A percentile compares a stretch with the other conserved stretches of the same genome.
Evolutionary conservation across 1,139 yeast species (phyloP).

Genomic region (Chernovozyma aurita): DNA sequence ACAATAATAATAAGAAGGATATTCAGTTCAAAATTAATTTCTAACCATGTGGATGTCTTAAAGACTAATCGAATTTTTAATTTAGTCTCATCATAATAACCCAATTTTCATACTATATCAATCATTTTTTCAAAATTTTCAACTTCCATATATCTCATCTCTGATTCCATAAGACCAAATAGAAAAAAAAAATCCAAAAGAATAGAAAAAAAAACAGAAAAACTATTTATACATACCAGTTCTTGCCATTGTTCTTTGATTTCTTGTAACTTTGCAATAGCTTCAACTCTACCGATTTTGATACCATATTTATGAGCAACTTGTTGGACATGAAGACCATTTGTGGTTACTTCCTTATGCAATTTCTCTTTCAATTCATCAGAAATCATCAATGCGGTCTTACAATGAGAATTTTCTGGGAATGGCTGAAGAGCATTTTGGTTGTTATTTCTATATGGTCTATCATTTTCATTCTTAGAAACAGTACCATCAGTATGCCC

Average conservation of each 20-base stretch:
- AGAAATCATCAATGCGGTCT: constrained; percentile 60
- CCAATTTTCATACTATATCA: neutral
- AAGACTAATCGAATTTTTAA: constrained; percentile 69
- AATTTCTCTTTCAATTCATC: constrained; percentile 57
- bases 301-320: constrained; percentile 78
- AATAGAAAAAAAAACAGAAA: neutral
- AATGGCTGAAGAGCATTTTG: constrained; percentile 57
- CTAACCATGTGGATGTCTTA: constrained; percentile 66
- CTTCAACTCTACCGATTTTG: constrained; percentile 83
- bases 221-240: constrained; percentile 45
- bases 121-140: neutral
- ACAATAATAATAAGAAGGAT: no score
- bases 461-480: constrained; percentile 9
- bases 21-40: constrained; percentile 17
- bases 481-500: constrained; percentile 33
- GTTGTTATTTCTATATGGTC: neutral
- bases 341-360: constrained; percentile 49
- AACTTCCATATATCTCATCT: neutral
- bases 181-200: no score
- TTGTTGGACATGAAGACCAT: constrained; percentile 59
- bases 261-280: constrained; percentile 61
- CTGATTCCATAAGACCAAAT: no score
- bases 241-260: constrained; percentile 61
- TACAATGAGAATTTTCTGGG: constrained; percentile 67
- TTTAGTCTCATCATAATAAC: constrained; percentile 42